Evolutionary conservation across 2,329 filamentous ascomycete genomes (phyloP), one percentile per base, ranked within the genome.

Genomic region (Penicillium sp.): DNA sequence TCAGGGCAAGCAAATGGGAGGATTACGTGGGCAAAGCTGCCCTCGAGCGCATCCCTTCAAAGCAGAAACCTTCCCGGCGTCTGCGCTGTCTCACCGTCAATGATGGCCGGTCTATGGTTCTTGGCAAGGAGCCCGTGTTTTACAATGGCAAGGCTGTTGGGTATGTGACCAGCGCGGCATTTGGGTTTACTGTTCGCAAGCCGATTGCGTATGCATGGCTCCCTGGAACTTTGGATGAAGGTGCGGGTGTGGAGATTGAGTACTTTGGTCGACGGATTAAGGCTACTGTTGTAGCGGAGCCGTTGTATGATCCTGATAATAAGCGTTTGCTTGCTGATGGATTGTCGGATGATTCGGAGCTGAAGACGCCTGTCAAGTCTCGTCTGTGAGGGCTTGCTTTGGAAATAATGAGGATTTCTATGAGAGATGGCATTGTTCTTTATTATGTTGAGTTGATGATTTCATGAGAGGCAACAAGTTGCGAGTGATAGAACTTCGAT

Each of bases 71-170:
- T 66, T 84, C 58, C 4, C 68, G 72, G 0, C 65, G 65, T 1
- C 64, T 75, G 4, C 80, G 84, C 1, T 85, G 83, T 59, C 72
- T 89, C 1, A 84, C 81, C 0, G 68, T 89, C 33, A 80, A 88
- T 44, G 85, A 89, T 62, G 83, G 84, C 0, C 73, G 71, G 4
- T 88, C 86, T 0, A 77, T 88, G 65, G 80, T 88, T 0, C 72
- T 89, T 0, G 86, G 86, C 6, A 88, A 88, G 68, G 87, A 89
- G 70, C 87, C 87, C 0, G 85, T 89, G 0, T 88, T 83, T 58
- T 65, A 79, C 15, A 70, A 81, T 2, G 81, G 80, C 9, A 73
- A 80, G 58, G 65, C 81, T 0, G 78, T 77, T 0, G 86, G 87
- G 0, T 89, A 89, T 63, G 79, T 89, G 28, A 88, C 86, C 1